A percentile compares a stretch with the other conserved stretches of the same genome.
phyloP scores from a whole-genome alignment of 1,284 basidiomycete species.

The Cryptococcus sp. region DNA sequence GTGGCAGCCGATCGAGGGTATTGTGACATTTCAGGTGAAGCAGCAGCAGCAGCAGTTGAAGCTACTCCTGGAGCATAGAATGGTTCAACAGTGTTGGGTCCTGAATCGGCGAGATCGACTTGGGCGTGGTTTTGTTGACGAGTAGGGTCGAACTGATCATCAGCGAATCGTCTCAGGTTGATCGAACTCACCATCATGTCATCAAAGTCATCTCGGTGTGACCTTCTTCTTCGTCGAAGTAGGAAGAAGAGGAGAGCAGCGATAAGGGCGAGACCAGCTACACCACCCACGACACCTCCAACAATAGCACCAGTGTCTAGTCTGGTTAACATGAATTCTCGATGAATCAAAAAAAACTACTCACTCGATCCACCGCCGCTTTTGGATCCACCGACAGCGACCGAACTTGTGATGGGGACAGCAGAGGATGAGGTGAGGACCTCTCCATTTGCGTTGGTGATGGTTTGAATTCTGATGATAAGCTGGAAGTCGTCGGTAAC shows the following conservation, averaged over 20 bases:
- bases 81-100: conserved; percentile 34
- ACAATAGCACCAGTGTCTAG: conserved; percentile 42
- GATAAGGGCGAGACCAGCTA: conserved; percentile 36
- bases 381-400: conserved; percentile 1
- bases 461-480: not conserved
- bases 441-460: not conserved
- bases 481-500: not conserved
- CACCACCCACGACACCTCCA: conserved; percentile 46
- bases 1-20: conserved; percentile 30
- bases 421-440: not conserved
- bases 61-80: conserved; percentile 39
- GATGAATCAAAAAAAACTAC: not conserved
- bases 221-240: conserved; percentile 32
- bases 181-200: conserved; percentile 43
- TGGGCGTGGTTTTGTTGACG: conserved; percentile 34
- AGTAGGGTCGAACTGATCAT: conserved; percentile 37
- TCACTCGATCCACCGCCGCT: conserved; percentile 13
- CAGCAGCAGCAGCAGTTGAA: conserved; percentile 16
- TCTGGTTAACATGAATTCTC: not conserved
- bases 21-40: conserved; percentile 41
- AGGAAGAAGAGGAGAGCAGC: conserved; percentile 36
- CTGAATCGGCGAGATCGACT: conserved; percentile 37
- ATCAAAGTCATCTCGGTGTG: conserved; percentile 43
- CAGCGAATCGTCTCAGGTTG: not conserved
- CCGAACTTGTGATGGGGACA: conserved; percentile 3